A percentile compares a stretch with the other conserved stretches of the same genome.
Evolutionary conservation across 805 yeast genomes (phyloP).

Genomic region (Metschnikowia arizonensis): DNA sequence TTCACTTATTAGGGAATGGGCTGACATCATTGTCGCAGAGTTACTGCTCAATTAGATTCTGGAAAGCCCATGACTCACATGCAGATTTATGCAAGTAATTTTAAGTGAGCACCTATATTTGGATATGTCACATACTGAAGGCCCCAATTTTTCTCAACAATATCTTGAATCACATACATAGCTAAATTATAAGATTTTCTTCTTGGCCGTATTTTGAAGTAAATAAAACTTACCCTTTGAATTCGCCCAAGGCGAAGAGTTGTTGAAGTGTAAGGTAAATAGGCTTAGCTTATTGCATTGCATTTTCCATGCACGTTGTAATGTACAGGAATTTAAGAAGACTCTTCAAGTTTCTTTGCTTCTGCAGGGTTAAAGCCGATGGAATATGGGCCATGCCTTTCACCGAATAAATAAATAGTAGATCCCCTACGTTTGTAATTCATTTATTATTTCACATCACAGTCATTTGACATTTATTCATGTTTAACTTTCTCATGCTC

Average conservation of each 20-base stretch:
- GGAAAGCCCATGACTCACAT: not conserved
- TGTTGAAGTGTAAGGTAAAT: not conserved
- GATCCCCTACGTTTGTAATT: not conserved
- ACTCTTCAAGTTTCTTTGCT: not conserved
- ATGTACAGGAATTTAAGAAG: not conserved
- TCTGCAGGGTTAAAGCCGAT: not conserved
- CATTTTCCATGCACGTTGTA: not conserved
- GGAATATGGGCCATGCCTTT: not conserved
- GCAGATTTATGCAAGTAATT: not conserved
- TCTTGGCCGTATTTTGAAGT: not conserved
- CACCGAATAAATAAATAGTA: not conserved
- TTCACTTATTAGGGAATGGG: too few species aligned
- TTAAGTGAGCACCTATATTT: not conserved
- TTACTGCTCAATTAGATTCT: not conserved
- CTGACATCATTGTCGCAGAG: not conserved
- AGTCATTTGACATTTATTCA: not conserved
- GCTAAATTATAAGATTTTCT: too few species aligned
- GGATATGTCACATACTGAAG: not conserved
- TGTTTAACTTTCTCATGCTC: not conserved
- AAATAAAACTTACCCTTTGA: not conserved
- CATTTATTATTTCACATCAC: not conserved
- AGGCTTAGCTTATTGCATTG: not conserved
- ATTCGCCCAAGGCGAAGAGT: not conserved
- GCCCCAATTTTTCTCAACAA: not conserved
- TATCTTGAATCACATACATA: not conserved